phyloP scores from a whole-genome alignment of 2,329 filamentous ascomycete genomes.

The Trichoderma citrinoviride region DNA sequence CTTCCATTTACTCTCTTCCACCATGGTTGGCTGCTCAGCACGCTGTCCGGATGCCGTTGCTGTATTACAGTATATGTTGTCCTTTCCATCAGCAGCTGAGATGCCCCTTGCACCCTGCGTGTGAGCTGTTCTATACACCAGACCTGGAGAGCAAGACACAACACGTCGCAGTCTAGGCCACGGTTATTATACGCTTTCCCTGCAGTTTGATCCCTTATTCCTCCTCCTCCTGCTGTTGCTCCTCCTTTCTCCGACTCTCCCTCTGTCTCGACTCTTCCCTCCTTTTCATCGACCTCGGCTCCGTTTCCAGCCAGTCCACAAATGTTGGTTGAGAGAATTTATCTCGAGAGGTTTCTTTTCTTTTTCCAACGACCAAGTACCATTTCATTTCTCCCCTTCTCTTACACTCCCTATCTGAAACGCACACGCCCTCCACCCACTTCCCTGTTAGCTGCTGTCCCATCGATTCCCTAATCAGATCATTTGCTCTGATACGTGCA shows the following conservation, averaged over 20 bases:
- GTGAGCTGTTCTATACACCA: not conserved
- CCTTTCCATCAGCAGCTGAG: not conserved
- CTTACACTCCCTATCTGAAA: slow-evolving; percentile 17
- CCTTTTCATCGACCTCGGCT: not conserved
- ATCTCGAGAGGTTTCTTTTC: not conserved
- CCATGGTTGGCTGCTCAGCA: not conserved
- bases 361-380: not conserved
- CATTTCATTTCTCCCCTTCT: not conserved
- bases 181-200: not conserved
- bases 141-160: not conserved
- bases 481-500: slow-evolving; percentile 25
- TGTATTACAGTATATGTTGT: no score
- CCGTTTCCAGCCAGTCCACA: not conserved
- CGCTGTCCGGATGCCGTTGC: not conserved
- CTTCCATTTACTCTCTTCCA: not conserved
- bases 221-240: not conserved
- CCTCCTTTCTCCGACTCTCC: not conserved
- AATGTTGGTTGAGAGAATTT: slow-evolving; percentile 9
- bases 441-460: slow-evolving; percentile 21
- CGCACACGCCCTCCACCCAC: slow-evolving; percentile 20
- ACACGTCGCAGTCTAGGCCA: not conserved
- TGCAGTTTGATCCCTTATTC: not conserved
- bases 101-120: not conserved
- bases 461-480: slow-evolving; percentile 28
- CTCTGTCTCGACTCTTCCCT: not conserved